Base-by-base conservation (phyloP, 1,284 basidiomycete genomes). In the Malassezia yamatoensis region DNA sequence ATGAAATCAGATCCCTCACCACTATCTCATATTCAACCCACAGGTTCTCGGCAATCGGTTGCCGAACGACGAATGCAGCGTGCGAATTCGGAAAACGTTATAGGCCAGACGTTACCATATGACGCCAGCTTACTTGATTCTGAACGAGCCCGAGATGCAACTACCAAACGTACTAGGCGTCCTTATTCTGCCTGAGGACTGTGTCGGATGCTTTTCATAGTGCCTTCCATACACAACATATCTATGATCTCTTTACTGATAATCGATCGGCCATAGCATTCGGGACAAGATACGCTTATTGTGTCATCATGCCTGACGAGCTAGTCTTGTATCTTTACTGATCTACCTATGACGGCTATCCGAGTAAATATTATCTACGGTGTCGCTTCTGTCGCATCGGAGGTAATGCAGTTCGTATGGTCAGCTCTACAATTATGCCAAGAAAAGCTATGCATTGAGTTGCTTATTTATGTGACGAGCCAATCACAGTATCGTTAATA, bases 71-170 rank as follows among this genome's bases (percentile, higher is more conserved):
- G 54, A 6, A 21, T 51, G 4, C 53, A 37, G 34, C 59, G 49
- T 38, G 57, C 39, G 15, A 38, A 24, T 20, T 58, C 55, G 4
- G 55, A 58, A 18, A 58, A 58, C 21, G 55, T 58, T 16, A 43
- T 58, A 9, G 55, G 55, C 15, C 55, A 58, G 32, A 51, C 50
- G 11, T 33, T 53, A 6, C 51, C 46, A 29, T 58, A 49, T 24
- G 55, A 58, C 35, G 15, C 54, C 11, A 33, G 21, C 6, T 32
- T 57, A 21, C 24, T 45, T 8, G 29, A 33, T 13, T 29, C 43
- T 24, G 43, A 45, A 8, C 43, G 43, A 18, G 34, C 13, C 24
- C 43, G 43, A n/a, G 8, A 20, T 21, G 16, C 42, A 20, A 39
- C 38, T 16, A 43, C 54, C 7, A 49, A 21, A 6, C 43, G 18